phyloP scores from a whole-genome alignment of 2,329 filamentous ascomycete genomes.

The Fusarium torreyae region DNA sequence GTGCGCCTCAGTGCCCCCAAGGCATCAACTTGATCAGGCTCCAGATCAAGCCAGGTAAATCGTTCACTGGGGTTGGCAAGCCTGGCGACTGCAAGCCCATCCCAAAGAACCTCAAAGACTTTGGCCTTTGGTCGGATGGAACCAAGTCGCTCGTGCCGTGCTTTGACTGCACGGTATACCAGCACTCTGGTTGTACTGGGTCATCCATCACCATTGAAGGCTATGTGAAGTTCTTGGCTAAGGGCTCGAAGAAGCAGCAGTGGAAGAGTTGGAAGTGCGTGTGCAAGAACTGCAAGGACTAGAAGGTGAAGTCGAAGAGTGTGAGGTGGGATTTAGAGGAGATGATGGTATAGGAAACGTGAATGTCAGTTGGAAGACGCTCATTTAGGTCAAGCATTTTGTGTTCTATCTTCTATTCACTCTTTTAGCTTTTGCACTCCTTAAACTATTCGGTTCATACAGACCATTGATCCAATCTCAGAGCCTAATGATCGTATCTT shows the following conservation, averaged over 20 bases:
- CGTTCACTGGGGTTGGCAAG: neutral
- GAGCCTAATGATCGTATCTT: too few species aligned
- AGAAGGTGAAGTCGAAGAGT: neutral
- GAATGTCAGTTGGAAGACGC: neutral
- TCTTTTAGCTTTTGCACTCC: too few species aligned
- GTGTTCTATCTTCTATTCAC: neutral
- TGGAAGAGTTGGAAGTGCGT: conserved; percentile 21
- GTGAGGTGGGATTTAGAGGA: neutral
- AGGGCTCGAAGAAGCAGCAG: neutral
- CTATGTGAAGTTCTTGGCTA: neutral
- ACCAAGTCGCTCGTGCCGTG: conserved; percentile 13
- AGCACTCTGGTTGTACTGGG: neutral
- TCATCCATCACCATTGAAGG: neutral
- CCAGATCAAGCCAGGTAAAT: conserved; percentile 4
- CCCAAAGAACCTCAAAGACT: conserved; percentile 10
- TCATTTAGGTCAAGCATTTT: neutral
- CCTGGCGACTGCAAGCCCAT: conserved; percentile 1
- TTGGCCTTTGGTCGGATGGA: neutral
- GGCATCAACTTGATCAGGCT: conserved; percentile 15
- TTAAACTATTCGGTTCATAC: too few species aligned
- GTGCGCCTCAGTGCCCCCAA: neutral
- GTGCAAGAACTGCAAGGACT: neutral
- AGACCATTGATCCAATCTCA: too few species aligned
- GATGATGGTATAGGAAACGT: neutral
- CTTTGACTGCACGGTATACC: conserved; percentile 17